These are phyloP conservation scores for Mucor racemosus DNA, from an alignment of 371 early-diverging fungal genomes.

Conservation along the genomic window DNA sequence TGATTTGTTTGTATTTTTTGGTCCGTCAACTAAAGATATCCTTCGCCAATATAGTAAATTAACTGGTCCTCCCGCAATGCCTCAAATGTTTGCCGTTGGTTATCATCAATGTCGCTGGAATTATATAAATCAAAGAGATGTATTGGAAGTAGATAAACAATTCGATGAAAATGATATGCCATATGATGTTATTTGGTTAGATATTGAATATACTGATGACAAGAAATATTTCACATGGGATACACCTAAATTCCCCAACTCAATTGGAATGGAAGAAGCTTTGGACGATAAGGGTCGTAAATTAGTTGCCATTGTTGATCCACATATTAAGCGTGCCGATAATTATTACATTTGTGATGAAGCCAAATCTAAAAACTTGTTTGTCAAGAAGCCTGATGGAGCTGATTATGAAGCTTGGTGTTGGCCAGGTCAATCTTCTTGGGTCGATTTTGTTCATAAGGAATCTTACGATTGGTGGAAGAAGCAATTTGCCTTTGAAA, in stretches of 20 bases:
- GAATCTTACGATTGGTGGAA: conserved; percentile 86
- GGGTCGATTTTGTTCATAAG: conserved; percentile 87
- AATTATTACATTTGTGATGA: conserved; percentile 80
- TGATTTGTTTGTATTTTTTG: conserved; percentile 91
- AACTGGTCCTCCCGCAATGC: conserved; percentile 86
- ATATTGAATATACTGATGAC: conserved; percentile 93
- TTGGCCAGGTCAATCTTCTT: conserved; percentile 91
- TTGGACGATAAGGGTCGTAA: conserved; percentile 79
- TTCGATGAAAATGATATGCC: conserved; percentile 90
- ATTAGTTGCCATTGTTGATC: conserved; percentile 96
- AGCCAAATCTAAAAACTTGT: conserved; percentile 72
- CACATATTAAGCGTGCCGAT: conserved; percentile 91
- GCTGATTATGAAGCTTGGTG: conserved; percentile 87
- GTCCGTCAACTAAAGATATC: conserved; percentile 75
- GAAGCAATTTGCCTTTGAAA: conserved; percentile 65
- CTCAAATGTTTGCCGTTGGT: conserved; percentile 88
- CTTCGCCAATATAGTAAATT: conserved; percentile 74
- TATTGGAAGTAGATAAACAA: conserved; percentile 74
- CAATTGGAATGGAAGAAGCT: conserved; percentile 82
- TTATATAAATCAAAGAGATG: conserved; percentile 86
- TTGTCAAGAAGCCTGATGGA: conserved; percentile 80
- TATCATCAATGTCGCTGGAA: conserved; percentile 97
- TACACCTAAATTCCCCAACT: conserved; percentile 83
- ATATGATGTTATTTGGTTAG: conserved; percentile 94
- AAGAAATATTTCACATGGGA: conserved; percentile 95